Evolutionary conservation across 1,284 basidiomycete species (phyloP).

Genomic region (Xerocomus nothofagi): DNA sequence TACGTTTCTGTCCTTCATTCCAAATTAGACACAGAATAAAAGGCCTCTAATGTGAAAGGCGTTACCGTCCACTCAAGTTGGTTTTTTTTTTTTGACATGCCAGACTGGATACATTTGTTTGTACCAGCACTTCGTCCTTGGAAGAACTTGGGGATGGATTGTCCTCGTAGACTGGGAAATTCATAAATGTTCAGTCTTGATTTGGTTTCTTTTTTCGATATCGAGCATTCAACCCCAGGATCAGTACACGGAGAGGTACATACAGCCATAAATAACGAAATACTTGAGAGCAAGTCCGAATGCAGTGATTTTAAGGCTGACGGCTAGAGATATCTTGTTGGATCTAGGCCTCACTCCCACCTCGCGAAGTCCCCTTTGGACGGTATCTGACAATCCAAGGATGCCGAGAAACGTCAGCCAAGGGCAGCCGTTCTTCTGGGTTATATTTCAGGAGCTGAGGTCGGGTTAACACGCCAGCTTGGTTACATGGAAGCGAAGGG

Average conservation of each 20-base stretch:
- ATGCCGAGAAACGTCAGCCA: slow-evolving; percentile 80
- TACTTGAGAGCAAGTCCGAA: not conserved
- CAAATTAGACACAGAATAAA: slow-evolving; percentile 27
- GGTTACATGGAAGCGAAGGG: slow-evolving; percentile 26
- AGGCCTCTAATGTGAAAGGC: slow-evolving; percentile 14
- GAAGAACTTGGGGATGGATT: too few species aligned
- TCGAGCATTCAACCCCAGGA: not conserved
- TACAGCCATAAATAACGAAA: slow-evolving; percentile 13
- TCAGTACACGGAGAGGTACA: slow-evolving; percentile 20
- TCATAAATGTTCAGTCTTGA: not conserved
- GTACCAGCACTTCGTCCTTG: not conserved
- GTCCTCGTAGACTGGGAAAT: too few species aligned
- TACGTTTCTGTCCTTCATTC: slow-evolving; percentile 21
- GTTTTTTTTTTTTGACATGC: not conserved
- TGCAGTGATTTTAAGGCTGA: not conserved
- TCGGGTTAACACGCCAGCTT: slow-evolving; percentile 23
- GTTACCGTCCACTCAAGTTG: not conserved
- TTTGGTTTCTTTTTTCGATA: not conserved
- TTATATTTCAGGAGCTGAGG: slow-evolving; percentile 85
- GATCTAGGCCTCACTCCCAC: slow-evolving; percentile 25
- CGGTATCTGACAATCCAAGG: slow-evolving; percentile 92
- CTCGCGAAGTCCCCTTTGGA: slow-evolving; percentile 38
- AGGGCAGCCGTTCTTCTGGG: slow-evolving; percentile 79
- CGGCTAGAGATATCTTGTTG: not conserved
- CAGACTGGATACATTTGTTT: not conserved